A percentile compares a stretch with the other conserved stretches of the same genome.
Conservation (phyloP, 371 early-diverging fungal genomes). For the Mortierella sp. region DNA sequence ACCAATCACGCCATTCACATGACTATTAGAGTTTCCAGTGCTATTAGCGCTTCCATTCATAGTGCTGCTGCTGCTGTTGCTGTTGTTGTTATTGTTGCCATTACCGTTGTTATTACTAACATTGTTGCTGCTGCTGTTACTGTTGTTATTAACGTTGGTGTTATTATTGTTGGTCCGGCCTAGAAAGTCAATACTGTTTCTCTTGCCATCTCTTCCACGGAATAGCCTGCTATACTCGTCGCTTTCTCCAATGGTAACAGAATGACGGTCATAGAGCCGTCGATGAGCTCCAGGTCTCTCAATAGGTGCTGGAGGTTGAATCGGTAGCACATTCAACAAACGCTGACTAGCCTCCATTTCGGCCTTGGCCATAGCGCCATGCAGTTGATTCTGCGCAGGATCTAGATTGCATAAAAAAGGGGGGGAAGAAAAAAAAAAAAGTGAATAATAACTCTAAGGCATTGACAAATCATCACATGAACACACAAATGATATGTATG, state of each 20-base stretch:
- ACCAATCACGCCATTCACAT: conserved; percentile 43
- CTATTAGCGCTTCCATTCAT: background rate
- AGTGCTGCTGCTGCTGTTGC: background rate
- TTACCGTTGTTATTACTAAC: conserved; percentile 9
- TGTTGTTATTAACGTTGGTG: too few species aligned
- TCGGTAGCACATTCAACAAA: conserved; percentile 65
- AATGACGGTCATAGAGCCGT: conserved; percentile 76
- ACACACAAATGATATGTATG: background rate
- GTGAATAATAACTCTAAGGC: background rate
- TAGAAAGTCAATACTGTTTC: conserved; percentile 48
- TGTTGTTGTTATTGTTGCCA: conserved; percentile 14
- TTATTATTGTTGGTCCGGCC: conserved; percentile 27
- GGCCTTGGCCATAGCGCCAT: conserved; percentile 72
- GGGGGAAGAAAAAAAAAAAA: conserved; percentile 1
- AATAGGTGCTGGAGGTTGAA: conserved; percentile 63
- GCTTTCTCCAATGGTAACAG: conserved; percentile 70
- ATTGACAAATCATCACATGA: background rate
- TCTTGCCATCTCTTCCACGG: conserved; percentile 40
- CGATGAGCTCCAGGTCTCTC: conserved; percentile 59
- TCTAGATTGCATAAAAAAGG: conserved; percentile 39
- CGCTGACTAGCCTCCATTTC: conserved; percentile 72
- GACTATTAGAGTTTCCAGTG: conserved; percentile 22
- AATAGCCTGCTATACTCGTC: conserved; percentile 66
- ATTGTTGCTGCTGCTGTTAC: conserved; percentile 12
- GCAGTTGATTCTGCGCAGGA: conserved; percentile 67